A percentile compares a stretch with the other conserved stretches of the same genome.
phyloP scores from a whole-genome alignment of 805 yeast genomes.

The Sporopachydermia lactativora region DNA sequence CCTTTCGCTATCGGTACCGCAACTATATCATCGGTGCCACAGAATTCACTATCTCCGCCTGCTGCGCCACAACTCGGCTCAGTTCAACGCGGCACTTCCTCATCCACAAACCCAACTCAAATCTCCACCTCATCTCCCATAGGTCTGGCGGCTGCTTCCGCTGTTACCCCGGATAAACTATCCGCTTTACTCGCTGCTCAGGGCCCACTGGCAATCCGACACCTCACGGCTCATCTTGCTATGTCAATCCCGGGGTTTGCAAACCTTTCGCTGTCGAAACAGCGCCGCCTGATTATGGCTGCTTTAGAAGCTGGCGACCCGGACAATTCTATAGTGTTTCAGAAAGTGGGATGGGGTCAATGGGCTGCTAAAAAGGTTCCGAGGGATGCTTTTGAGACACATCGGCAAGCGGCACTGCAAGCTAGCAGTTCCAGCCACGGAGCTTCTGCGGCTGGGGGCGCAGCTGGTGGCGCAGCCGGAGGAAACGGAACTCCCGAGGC shows the following conservation, averaged over 20 bases:
- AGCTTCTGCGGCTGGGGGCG: constrained; percentile 22
- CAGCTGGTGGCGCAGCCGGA: constrained; percentile 10
- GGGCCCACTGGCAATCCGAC: constrained; percentile 86
- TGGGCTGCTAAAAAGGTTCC: constrained; percentile 65
- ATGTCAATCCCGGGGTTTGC: constrained; percentile 69
- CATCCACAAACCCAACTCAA: background rate
- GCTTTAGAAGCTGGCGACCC: constrained; percentile 67
- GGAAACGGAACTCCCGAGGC: constrained; percentile 7
- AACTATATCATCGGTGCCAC: no score
- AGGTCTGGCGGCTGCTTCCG: constrained; percentile 76
- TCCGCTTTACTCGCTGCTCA: constrained; percentile 53
- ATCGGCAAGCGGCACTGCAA: constrained; percentile 26
- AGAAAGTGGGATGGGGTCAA: constrained; percentile 96
- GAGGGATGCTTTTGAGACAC: constrained; percentile 20
- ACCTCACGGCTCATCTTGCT: constrained; percentile 68
- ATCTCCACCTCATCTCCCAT: constrained; percentile 73
- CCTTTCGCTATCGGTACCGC: no score
- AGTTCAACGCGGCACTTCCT: background rate
- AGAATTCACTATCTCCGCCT: no score
- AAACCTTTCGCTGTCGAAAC: constrained; percentile 69
- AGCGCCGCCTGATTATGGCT: constrained; percentile 79
- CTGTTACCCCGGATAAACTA: constrained; percentile 68
- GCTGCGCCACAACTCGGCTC: no score
- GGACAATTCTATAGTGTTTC: constrained; percentile 46
- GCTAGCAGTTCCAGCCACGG: constrained; percentile 10